Base-by-base conservation (phyloP, 257 asterid genomes). In the Capsicum baccatum region DNA sequence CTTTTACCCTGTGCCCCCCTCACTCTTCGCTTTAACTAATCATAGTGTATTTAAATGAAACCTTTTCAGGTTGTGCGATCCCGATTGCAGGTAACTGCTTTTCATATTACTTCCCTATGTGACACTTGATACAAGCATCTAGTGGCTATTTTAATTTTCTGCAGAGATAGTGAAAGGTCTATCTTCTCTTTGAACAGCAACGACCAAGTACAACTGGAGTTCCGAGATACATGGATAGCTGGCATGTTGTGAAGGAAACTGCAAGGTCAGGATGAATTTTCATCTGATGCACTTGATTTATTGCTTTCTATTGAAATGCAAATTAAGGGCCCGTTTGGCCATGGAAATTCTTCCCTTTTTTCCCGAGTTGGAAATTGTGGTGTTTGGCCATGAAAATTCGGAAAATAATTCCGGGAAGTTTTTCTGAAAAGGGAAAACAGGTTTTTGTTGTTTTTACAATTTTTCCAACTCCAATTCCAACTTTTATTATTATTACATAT, bases 241-340 rank as follows among this genome's bases (percentile, higher is more conserved):
- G 90, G 98, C 98, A 97, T 88, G 99, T 92, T 63, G 83, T 87
- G 81, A 97, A 89, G 89, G 95, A 97, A 85, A 94, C 98, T 59
- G 92, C 91, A 42, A 88, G 97, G 99, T 97, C 84, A 87, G 90
- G 39, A 81, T 58, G 57, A 60, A 17, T 44, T 35, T n/a, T 21
- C 64, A 14, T 64, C 82, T 11, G 21, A 78, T 54, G 26, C 63
- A 78, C 50, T 78, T 78, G 50, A 78, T 78, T 54, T 15, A n/a
- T 5, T 54, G 9, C 82, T 78, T 14, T 54, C 52, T 54, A 52
- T 33, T 54, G 64, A 78, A 33, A 15, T 54, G 48, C 14, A 26
- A 26, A 26, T 26, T 26, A 26, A 26, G 33, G 33, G 33, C 33
- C 33, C 33, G 33, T 26, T 26, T 26, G 33, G 33, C 33, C 33